Percentiles rank a stretch among this genome's conserved stretches.
phyloP scores from a whole-genome alignment of 768 basidiomycete genomes.

The Fistulinella prunicolor region DNA sequence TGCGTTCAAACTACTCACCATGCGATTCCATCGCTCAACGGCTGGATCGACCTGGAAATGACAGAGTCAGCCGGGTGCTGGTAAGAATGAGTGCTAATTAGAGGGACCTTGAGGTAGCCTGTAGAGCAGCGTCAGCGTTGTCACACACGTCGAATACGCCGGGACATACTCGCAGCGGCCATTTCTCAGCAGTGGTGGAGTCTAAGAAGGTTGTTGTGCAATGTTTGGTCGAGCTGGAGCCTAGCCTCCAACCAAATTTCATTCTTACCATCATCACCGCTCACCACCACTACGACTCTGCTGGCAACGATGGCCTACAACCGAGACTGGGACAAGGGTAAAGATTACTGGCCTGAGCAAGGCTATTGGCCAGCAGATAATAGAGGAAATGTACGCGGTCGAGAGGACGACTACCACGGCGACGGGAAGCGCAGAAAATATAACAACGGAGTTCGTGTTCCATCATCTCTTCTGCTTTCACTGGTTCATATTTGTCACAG shows the following conservation, averaged over 20 bases:
- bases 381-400: slow-evolving; percentile 44
- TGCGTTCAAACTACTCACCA: slow-evolving; percentile 41
- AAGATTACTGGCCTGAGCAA: slow-evolving; percentile 54
- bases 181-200: slow-evolving; percentile 38
- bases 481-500: slow-evolving; percentile 31
- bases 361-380: slow-evolving; percentile 38
- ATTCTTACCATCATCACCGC: slow-evolving; percentile 23
- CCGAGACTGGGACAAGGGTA: slow-evolving; percentile 86
- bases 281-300: slow-evolving; percentile 14
- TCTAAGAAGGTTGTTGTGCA: slow-evolving; percentile 27
- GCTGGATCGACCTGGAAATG: slow-evolving; percentile 47
- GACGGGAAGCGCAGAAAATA: slow-evolving; percentile 80
- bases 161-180: slow-evolving; percentile 62
- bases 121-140: slow-evolving; percentile 12
- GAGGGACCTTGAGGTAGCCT: slow-evolving; percentile 59
- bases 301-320: slow-evolving; percentile 59
- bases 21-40: slow-evolving; percentile 58
- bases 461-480: background rate
- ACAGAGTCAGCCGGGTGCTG: slow-evolving; percentile 1
- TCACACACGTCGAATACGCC: background rate
- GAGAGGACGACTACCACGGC: slow-evolving; percentile 67
- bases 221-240: slow-evolving; percentile 25
- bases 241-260: slow-evolving; percentile 10
- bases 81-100: background rate
- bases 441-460: slow-evolving; percentile 63